Base-by-base conservation (phyloP, 345 rosid genomes). In the Sonneratia caseolaris region DNA sequence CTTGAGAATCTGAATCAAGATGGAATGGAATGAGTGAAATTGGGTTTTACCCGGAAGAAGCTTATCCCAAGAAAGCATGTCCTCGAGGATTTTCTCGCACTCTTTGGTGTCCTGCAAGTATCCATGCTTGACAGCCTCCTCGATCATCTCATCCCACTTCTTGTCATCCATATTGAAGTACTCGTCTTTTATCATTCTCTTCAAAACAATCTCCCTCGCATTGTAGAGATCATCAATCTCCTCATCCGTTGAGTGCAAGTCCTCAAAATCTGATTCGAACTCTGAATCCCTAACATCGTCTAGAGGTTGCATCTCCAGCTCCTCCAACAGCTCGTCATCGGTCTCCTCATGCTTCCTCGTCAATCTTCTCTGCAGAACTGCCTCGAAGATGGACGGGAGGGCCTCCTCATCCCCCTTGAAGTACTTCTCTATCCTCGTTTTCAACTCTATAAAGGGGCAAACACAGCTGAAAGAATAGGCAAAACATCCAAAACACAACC, bases 61-160 rank as follows among this genome's bases (percentile, higher is more conserved):
- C 69, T 87, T 89, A 73, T 89, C 93, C 99, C 97, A 92, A 68
- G 83, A 77, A 73, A 90, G 92, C 93, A 89, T 92, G 82, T 87
- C 97, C 81, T 95, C 96, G 27, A 92, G 82, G 82, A 89, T 83
- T 64, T 78, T 83, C 65, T 92, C 99, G 69, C 99, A 95, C 70
- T 90, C 91, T 78, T 78, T 83, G 7, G 99, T 90, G 80, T 92
- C 88, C 71, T 68, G 84, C 37, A 95, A 73, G 78, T 78, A 68
- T 19, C 97, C 97, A 24, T 86, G 85, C 51, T 81, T 77, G 59
- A 84, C 71, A 0, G 90, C 88, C 78, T 95, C 97, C 71, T 77
- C 79, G 74, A 95, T 66, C 87, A 95, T 88, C 35, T 70, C 81
- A 76, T 95, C 99, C 97, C 97, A 95, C 80, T 92, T 89, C 83